Evolutionary conservation across 2,329 filamentous ascomycete species (phyloP).

Genomic region (Aureobasidium lini): DNA sequence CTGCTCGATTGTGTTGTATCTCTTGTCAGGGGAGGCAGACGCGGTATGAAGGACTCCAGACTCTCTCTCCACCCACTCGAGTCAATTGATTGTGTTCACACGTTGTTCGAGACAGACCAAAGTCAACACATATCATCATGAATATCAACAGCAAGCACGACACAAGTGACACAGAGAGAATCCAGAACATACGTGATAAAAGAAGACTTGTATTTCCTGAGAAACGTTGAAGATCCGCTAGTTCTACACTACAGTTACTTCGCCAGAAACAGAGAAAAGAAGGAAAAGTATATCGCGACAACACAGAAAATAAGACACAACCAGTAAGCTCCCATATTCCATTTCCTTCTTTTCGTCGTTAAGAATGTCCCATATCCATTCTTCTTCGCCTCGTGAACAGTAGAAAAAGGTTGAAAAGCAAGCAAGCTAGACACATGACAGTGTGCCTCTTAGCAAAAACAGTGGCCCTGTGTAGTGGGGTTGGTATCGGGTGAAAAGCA

Average conservation of each 20-base stretch:
- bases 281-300: not conserved
- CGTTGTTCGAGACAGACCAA: too few relatives aligned
- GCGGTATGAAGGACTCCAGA: too few relatives aligned
- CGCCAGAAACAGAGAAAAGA: not conserved
- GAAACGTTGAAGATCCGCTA: not conserved
- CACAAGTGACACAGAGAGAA: not conserved
- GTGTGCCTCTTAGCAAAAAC: not conserved
- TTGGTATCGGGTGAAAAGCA: not conserved
- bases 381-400: not conserved
- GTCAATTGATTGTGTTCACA: too few relatives aligned
- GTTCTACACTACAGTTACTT: slow-evolving; percentile 4
- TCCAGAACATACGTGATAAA: not conserved
- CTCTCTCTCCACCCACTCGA: too few relatives aligned
- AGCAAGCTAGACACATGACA: not conserved
- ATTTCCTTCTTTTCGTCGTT: slow-evolving; percentile 3
- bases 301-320: not conserved
- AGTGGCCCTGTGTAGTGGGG: not conserved
- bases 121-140: too few relatives aligned
- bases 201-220: not conserved
- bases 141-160: not conserved
- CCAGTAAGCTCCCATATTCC: not conserved
- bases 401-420: not conserved
- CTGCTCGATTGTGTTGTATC: too few relatives aligned
- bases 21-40: too few relatives aligned
- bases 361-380: not conserved